Base-by-base conservation (phyloP, 495 filamentous ascomycete species). In the Chaetomium cochliodes region DNA sequence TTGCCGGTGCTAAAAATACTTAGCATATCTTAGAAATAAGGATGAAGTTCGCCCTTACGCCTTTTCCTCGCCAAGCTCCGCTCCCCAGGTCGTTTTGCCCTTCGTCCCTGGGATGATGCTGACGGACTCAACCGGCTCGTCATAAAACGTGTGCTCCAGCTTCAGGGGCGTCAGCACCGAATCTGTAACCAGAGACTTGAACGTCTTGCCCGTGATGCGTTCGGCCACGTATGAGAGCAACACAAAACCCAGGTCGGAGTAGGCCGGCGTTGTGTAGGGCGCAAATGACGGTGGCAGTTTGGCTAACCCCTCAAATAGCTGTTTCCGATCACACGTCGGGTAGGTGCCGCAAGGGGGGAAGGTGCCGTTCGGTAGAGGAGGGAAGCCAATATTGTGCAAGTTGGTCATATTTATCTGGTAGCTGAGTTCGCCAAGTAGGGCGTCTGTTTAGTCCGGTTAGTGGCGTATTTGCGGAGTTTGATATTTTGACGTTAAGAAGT, bases 1-100 rank as follows among this genome's bases (percentile, higher is more conserved):
- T 83, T 85, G n/a, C 85, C 85, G 0, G 85, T 79, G 5, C 82
- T 84, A 33, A 5, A 20, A 23, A n/a, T 39, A 4, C 5, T 54
- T 6, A 56, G n/a, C 11, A 12, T 18, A 22, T 7, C 12, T 46
- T 33, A 26, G 39, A 25, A 28, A 25, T n/a, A 22, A 22, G 18
- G 2, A 47, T 20, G 8, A 5, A 0, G 1, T 18, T 5, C 3
- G n/a, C 44, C 18, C 76, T 67, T 60, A 77, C 76, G 77, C 70
- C 7, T 70, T 68, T 46, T 78, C 77, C 18, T 78, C 72, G 0
- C 65, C 73, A 65, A 79, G 62, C 11, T 74, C 55, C 26, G 69
- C 73, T 1, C 70, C 73, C 76, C 76, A 79, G 0, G 55, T 62
- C 2, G 74, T 77, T 6, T 30, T 2, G 18, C 71, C 64, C 25